phyloP scores from a whole-genome alignment of 805 yeast genomes.

The Candida adriatica region DNA sequence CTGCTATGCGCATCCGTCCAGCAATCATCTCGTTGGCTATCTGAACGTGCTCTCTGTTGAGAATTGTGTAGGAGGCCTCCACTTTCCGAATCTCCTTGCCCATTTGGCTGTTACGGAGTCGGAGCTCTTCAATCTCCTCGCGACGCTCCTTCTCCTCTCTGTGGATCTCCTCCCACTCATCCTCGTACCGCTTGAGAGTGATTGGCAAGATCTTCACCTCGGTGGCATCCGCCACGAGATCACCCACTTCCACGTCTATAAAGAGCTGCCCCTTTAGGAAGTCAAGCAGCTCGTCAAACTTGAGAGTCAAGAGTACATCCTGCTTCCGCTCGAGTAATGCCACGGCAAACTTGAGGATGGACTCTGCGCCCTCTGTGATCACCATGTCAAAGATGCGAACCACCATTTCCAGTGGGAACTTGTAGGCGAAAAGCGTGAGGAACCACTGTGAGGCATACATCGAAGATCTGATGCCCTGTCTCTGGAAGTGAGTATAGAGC shows the following conservation, averaged over 20 bases:
- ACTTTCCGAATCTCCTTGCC: constrained; percentile 66
- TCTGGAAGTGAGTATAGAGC: constrained; percentile 64
- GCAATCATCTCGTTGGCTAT: constrained; percentile 84
- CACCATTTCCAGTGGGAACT: constrained; percentile 86
- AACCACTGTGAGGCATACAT: constrained; percentile 99
- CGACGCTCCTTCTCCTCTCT: constrained; percentile 59
- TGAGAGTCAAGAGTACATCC: constrained; percentile 45
- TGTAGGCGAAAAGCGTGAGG: constrained; percentile 88
- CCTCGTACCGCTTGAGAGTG: constrained; percentile 59
- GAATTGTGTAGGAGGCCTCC: constrained; percentile 58
- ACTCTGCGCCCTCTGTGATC: constrained; percentile 86
- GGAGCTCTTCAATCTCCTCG: constrained; percentile 62
- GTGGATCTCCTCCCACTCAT: constrained; percentile 73
- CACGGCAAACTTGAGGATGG: constrained; percentile 76
- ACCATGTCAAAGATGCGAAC: constrained; percentile 82
- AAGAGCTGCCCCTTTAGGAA: constrained; percentile 78
- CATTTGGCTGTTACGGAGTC: constrained; percentile 62
- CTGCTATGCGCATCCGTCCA: constrained; percentile 69
- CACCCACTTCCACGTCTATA: constrained; percentile 63
- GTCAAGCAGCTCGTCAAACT: constrained; percentile 70
- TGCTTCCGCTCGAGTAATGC: constrained; percentile 72
- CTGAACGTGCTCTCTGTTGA: constrained; percentile 78
- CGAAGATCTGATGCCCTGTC: constrained; percentile 84
- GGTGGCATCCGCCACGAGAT: constrained; percentile 74
- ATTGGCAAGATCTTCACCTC: constrained; percentile 66